phyloP scores from a whole-genome alignment of 345 rosid species.

The Eutrema japonicum region DNA sequence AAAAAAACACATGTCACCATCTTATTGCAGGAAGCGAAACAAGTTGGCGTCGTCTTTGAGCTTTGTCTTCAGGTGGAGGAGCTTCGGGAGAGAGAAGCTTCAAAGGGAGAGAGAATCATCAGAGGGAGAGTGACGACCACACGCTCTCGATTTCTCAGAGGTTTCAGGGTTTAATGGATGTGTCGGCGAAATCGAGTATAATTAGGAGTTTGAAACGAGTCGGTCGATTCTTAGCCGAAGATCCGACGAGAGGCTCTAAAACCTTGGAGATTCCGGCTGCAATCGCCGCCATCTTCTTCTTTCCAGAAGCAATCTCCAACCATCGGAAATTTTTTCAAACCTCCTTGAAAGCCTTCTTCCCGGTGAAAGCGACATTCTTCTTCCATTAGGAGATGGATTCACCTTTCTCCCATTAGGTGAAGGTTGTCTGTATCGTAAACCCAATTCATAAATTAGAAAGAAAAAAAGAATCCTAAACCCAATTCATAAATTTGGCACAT shows the following conservation, averaged over 20 bases:
- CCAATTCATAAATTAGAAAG: not conserved
- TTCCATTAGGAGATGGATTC: conserved; percentile 69
- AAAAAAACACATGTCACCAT: too few relatives aligned
- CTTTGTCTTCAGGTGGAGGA: conserved; percentile 77
- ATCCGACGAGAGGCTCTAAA: conserved; percentile 66
- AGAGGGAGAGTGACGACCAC: conserved; percentile 53
- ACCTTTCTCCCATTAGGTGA: conserved; percentile 76
- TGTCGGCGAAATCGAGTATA: conserved; percentile 55
- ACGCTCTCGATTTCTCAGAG: conserved; percentile 64
- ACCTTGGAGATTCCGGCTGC: conserved; percentile 72
- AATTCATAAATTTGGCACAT: not conserved
- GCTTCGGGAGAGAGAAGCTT: conserved; percentile 46
- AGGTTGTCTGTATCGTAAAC: conserved; percentile 74
- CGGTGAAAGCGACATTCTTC: conserved; percentile 81
- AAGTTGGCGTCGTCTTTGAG: conserved; percentile 47
- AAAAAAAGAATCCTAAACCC: too few relatives aligned
- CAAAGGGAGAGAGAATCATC: too few relatives aligned
- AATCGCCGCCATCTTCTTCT: conserved; percentile 77
- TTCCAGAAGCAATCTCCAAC: conserved; percentile 70
- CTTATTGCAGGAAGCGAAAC: too few relatives aligned
- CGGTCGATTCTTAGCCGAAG: conserved; percentile 47
- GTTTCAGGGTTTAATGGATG: conserved; percentile 71
- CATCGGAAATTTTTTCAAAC: conserved; percentile 69
- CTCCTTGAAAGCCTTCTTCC: conserved; percentile 79
- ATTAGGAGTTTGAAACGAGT: conserved; percentile 56